Conservation (phyloP, 148 eudicot species). For the Salicornia ramosissima region DNA sequence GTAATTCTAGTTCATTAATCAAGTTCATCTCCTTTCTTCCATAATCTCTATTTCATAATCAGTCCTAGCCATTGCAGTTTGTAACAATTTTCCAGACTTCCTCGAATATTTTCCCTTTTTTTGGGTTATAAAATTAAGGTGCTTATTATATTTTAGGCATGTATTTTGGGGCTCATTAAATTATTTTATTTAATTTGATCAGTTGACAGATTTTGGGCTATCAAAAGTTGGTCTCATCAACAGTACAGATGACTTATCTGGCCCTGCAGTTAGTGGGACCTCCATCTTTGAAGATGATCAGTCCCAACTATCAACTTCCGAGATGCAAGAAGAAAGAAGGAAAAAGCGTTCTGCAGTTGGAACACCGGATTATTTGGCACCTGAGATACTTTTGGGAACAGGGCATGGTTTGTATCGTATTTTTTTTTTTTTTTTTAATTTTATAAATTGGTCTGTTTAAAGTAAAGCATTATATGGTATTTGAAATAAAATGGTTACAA, state of each 20-base stretch:
- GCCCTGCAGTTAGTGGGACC: constrained; percentile 76
- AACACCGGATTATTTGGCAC: constrained; percentile 99
- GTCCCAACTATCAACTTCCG: constrained; percentile 54
- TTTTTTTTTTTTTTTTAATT: constrained; percentile 11
- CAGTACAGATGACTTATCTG: constrained; percentile 97
- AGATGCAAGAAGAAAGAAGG: constrained; percentile 67
- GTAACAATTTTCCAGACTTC: background rate
- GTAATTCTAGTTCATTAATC: too few species aligned
- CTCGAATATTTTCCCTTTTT: background rate
- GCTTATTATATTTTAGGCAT: background rate
- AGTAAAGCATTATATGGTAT: background rate
- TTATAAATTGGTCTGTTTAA: background rate
- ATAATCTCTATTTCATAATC: too few species aligned
- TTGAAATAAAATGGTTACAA: background rate
- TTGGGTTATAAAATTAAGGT: background rate
- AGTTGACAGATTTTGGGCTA: constrained; percentile 99
- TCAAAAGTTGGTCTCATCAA: constrained; percentile 99
- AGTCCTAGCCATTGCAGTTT: too few species aligned
- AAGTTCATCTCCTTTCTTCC: too few species aligned
- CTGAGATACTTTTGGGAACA: constrained; percentile 95
- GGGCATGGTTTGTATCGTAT: constrained; percentile 78
- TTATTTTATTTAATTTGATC: constrained; percentile 26
- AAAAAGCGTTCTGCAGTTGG: constrained; percentile 96
- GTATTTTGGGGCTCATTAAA: background rate
- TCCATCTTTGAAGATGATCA: constrained; percentile 65